Base-by-base conservation (phyloP, 345 rosid genomes). In the Lagerstroemia speciosa region DNA sequence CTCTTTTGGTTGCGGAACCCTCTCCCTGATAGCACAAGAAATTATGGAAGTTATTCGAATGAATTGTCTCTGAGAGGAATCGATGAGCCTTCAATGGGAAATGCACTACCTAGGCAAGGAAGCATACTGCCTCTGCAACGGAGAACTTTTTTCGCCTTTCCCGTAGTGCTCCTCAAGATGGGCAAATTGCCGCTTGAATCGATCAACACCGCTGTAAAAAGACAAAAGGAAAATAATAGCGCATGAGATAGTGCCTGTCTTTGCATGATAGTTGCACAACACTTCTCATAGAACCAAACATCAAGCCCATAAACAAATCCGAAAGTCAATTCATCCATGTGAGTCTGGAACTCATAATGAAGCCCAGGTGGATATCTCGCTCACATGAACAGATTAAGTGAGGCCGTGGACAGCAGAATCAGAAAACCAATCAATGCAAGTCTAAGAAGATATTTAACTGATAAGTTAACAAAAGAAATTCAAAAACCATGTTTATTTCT, bases 101-200 rank as follows among this genome's bases (percentile, higher is more conserved):
- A 12, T 50, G 26, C 55, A 9, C 17, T 78, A 91, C 98, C 98
- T 80, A 45, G 98, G 98, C 84, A 93, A 84, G 41, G 97, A 93
- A 76, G 93, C 98, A 73, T 93, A 94, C 63, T 87, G 97, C 55
- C 96, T 82, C 69, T 83, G 97, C 65, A 93, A 90, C n/a, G 95
- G 97, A 52, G 89, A 69, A 74, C 82, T 68, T 79, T 79, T 84
- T 83, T 88, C 96, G 36, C 97, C 97, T 78, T 83, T 93, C 64
- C 96, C 87, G 66, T 77, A 77, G 75, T 84, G 83, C 79, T 93
- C 99, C 80, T 91, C 99, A 65, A 93, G 89, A 77, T 93, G 95
- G 17, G 99, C 99, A 83, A 93, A 93, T 76, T 93, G 99, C 74
- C 96, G 79, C 87, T 91, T 93, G 80, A 91, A 93, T 67, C 96